phyloP scores from a whole-genome alignment of 1,284 basidiomycete species.

The Pyrrhoderma noxium region DNA sequence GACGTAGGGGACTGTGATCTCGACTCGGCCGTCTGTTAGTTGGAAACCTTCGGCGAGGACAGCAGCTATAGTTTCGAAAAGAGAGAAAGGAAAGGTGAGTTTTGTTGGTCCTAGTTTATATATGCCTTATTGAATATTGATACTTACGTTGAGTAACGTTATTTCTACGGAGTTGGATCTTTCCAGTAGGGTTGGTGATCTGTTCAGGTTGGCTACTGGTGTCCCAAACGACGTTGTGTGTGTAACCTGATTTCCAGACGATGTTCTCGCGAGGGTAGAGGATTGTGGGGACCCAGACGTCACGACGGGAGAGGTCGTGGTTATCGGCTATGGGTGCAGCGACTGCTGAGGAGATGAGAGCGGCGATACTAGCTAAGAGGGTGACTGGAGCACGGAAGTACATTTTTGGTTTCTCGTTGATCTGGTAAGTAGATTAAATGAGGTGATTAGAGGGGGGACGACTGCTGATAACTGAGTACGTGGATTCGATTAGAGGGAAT shows the following conservation, averaged over 20 bases:
- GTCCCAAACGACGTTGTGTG: constrained; percentile 41
- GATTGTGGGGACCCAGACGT: constrained; percentile 42
- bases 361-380: constrained; percentile 30
- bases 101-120: no score
- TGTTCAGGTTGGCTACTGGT: constrained; percentile 32
- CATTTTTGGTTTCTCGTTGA: constrained; percentile 28
- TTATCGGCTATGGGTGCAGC: constrained; percentile 19
- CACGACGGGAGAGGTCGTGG: constrained; percentile 39
- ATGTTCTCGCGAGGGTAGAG: constrained; percentile 30
- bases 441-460: no score
- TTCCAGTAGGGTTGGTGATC: constrained; percentile 40
- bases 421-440: constrained; percentile 15
- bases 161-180: constrained; percentile 26
- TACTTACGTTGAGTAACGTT: constrained; percentile 26
- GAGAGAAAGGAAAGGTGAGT: constrained; percentile 22
- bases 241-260: constrained; percentile 37
- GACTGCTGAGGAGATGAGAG: constrained; percentile 25
- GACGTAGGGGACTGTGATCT: constrained; percentile 34
- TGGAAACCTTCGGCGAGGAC: constrained; percentile 30
- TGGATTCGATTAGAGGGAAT: no score
- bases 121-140: not conserved
- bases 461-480: no score
- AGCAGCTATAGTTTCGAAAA: constrained; percentile 4
- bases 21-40: constrained; percentile 32
- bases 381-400: constrained; percentile 36